Percentiles rank a stretch among this genome's conserved stretches.
These are phyloP conservation scores for Verbena officinalis DNA, from an alignment of 257 asterid species.

Conservation along the genomic window DNA sequence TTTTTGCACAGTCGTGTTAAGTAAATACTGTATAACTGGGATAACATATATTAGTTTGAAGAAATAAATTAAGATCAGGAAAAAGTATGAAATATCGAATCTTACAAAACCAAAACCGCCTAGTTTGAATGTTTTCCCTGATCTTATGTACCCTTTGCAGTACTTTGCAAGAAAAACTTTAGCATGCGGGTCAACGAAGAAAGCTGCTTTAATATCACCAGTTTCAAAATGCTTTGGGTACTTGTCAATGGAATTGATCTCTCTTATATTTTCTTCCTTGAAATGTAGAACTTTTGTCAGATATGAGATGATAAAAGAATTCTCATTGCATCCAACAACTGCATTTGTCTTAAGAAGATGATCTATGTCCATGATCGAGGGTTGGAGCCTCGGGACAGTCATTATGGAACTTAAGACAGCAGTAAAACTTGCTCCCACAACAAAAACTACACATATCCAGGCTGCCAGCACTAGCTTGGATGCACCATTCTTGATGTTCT, in stretches of 20 bases:
- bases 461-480: conserved; percentile 54
- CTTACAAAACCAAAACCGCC: conserved; percentile 85
- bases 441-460: conserved; percentile 53
- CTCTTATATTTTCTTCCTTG: conserved; percentile 37
- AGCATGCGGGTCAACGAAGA: conserved; percentile 61
- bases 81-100: neutral
- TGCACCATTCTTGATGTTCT: conserved; percentile 41
- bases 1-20: too few species aligned
- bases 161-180: conserved; percentile 54
- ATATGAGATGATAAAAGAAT: conserved; percentile 48
- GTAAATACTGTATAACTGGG: too few species aligned
- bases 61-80: too few species aligned
- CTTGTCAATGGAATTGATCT: conserved; percentile 34
- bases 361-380: conserved; percentile 43
- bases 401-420: conserved; percentile 62
- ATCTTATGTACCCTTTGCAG: conserved; percentile 50
- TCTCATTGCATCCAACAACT: conserved; percentile 54
- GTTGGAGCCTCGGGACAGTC: conserved; percentile 59
- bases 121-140: conserved; percentile 53
- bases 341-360: conserved; percentile 45
- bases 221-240: conserved; percentile 47
- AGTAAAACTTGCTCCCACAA: conserved; percentile 55
- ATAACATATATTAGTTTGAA: too few species aligned
- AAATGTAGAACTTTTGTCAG: conserved; percentile 42
- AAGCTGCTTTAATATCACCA: conserved; percentile 66